Conservation (phyloP, 345 rosid species). For the Gossypioides kirkii region DNA sequence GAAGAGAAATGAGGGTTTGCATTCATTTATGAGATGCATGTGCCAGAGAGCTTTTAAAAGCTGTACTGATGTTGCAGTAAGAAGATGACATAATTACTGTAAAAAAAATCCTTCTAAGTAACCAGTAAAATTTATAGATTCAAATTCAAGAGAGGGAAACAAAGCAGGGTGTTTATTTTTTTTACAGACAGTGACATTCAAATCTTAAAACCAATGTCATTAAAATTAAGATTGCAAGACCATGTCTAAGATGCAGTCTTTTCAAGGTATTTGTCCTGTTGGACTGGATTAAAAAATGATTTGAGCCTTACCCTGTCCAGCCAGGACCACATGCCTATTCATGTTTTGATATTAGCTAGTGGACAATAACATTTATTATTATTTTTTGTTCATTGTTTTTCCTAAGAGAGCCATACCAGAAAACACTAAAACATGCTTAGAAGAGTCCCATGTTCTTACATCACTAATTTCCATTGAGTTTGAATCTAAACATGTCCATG, state of each 20-base stretch:
- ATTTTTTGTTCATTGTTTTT: slow-evolving; percentile 9
- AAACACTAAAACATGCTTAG: slow-evolving; percentile 11
- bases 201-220: no score
- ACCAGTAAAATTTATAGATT: slow-evolving; percentile 6
- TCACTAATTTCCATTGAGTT: slow-evolving; percentile 1
- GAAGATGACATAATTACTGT: slow-evolving; percentile 10
- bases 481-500: slow-evolving; percentile 17
- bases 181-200: neutral
- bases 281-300: slow-evolving; percentile 20
- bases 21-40: slow-evolving; percentile 42
- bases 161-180: neutral
- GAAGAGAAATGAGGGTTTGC: slow-evolving; percentile 11
- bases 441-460: slow-evolving; percentile 1
- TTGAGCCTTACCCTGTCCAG: slow-evolving; percentile 23
- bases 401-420: neutral
- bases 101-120: neutral
- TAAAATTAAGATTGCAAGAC: no score
- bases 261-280: slow-evolving; percentile 25
- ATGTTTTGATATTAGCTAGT: neutral
- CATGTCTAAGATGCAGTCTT: neutral
- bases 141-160: neutral
- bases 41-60: slow-evolving; percentile 34
- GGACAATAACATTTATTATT: slow-evolving; percentile 11
- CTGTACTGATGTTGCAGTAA: slow-evolving; percentile 25
- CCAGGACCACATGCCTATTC: slow-evolving; percentile 34